A percentile compares a stretch with the other conserved stretches of the same genome.
Evolutionary conservation across 345 rosid species (phyloP).

Genomic region (Corchorus olitorius): DNA sequence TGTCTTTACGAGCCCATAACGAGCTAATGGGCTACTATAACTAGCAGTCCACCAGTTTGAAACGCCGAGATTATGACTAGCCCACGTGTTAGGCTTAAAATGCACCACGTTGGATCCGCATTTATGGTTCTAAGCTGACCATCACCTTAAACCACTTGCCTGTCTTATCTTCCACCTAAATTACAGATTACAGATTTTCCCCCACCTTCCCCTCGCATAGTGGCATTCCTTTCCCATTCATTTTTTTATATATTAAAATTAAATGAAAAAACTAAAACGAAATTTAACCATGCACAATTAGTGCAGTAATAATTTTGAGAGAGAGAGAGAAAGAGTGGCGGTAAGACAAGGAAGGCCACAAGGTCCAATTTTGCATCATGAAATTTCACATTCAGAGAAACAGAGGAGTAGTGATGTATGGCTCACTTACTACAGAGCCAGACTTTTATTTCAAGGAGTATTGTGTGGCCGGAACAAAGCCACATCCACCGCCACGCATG

Average conservation of each 20-base stretch:
- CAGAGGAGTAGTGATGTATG: constrained; percentile 21
- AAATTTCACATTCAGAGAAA: neutral
- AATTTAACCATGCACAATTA: neutral
- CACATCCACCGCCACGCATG: neutral
- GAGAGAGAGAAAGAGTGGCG: neutral
- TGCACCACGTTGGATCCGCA: neutral
- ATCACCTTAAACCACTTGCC: neutral
- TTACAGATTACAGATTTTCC: neutral
- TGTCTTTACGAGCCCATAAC: too few species aligned
- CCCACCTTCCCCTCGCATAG: neutral
- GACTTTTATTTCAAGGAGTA: constrained; percentile 26
- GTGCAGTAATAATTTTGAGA: too few species aligned
- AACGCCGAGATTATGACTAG: too few species aligned
- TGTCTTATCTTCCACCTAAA: constrained; percentile 10
- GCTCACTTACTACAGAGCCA: constrained; percentile 33
- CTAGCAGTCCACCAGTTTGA: too few species aligned
- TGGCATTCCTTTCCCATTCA: neutral
- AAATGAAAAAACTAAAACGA: neutral
- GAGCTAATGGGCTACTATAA: too few species aligned
- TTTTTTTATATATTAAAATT: too few species aligned
- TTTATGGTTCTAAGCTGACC: neutral
- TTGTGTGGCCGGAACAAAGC: constrained; percentile 5
- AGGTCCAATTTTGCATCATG: constrained; percentile 8
- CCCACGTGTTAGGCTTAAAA: neutral
- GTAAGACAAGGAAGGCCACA: neutral